A percentile compares a stretch with the other conserved stretches of the same genome.
Evolutionary conservation across 2,329 filamentous ascomycete species (phyloP).

Genomic region (Arachnopeziza araneosa): DNA sequence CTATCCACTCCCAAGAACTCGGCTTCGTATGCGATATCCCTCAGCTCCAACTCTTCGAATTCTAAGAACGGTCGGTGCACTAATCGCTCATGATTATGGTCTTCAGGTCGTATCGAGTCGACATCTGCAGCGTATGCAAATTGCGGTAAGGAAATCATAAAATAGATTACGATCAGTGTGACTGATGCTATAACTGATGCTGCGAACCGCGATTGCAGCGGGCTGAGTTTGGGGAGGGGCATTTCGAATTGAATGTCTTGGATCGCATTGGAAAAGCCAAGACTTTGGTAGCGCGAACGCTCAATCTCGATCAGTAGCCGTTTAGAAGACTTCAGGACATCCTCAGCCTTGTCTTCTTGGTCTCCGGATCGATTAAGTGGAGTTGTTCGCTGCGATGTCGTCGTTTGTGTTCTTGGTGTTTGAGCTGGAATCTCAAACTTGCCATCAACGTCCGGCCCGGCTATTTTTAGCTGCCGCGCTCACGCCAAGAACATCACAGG

Average conservation of each 20-base stretch:
- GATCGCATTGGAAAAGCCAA: neutral
- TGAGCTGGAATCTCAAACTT: neutral
- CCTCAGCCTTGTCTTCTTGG: neutral
- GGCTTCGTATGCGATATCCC: conserved; percentile 47
- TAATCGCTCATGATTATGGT: conserved; percentile 43
- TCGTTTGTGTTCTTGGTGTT: conserved; percentile 8
- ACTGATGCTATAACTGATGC: conserved; percentile 59
- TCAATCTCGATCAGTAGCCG: neutral
- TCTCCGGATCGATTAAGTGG: neutral
- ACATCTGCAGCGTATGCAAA: conserved; percentile 59
- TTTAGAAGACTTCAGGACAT: neutral
- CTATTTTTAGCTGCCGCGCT: conserved; percentile 4
- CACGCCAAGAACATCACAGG: neutral
- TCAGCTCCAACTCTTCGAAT: conserved; percentile 27
- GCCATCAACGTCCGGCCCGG: neutral
- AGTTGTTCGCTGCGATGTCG: conserved; percentile 7
- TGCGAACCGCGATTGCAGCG: conserved; percentile 66
- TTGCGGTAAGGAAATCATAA: conserved; percentile 52
- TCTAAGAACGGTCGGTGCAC: conserved; percentile 31
- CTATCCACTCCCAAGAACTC: conserved; percentile 57
- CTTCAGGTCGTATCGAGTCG: conserved; percentile 36
- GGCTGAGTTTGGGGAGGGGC: conserved; percentile 48
- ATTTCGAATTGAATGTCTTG: conserved; percentile 16
- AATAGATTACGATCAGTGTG: conserved; percentile 54
- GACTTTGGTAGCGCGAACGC: neutral